phyloP scores from a whole-genome alignment of 768 basidiomycete species.

The Mrakia frigida region DNA sequence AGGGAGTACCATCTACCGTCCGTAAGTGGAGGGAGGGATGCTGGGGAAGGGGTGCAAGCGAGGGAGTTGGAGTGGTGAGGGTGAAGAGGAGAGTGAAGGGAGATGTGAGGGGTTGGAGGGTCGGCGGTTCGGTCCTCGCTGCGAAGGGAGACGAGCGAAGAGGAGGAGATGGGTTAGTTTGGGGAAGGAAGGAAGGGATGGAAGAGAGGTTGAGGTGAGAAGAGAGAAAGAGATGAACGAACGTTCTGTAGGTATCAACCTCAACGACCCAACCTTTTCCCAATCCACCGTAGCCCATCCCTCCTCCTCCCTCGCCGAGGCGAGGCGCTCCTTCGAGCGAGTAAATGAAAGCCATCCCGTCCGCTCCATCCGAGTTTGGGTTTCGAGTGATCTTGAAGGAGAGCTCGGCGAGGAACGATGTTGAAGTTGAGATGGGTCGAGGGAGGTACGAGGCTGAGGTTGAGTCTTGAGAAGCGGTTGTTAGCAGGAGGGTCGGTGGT shows the following conservation, averaged over 20 bases:
- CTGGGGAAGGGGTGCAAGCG: constrained; percentile 36
- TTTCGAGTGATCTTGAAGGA: constrained; percentile 10
- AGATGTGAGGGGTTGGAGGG: constrained; percentile 44
- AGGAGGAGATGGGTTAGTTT: no score
- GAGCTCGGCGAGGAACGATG: not conserved
- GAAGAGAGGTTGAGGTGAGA: not conserved
- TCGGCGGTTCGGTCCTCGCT: constrained; percentile 41
- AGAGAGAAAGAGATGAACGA: not conserved
- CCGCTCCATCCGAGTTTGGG: not conserved
- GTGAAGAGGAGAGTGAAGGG: constrained; percentile 42
- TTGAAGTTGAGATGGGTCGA: not conserved
- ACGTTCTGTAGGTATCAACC: constrained; percentile 43
- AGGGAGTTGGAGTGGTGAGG: constrained; percentile 42
- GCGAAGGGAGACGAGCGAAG: not conserved
- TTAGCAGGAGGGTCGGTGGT: constrained; percentile 1
- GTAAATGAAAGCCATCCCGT: constrained; percentile 20
- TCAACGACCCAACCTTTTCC: constrained; percentile 43
- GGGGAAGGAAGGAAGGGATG: not conserved
- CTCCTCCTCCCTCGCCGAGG: constrained; percentile 39
- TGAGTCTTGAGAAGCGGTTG: not conserved
- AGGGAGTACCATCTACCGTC: constrained; percentile 37
- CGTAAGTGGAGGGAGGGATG: constrained; percentile 37
- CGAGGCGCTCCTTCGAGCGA: constrained; percentile 9
- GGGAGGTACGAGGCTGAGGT: constrained; percentile 16
- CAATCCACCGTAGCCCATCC: constrained; percentile 40